These are phyloP conservation scores for Lactifluus echinatus DNA, from an alignment of 768 basidiomycete species.

Conservation along the genomic window DNA sequence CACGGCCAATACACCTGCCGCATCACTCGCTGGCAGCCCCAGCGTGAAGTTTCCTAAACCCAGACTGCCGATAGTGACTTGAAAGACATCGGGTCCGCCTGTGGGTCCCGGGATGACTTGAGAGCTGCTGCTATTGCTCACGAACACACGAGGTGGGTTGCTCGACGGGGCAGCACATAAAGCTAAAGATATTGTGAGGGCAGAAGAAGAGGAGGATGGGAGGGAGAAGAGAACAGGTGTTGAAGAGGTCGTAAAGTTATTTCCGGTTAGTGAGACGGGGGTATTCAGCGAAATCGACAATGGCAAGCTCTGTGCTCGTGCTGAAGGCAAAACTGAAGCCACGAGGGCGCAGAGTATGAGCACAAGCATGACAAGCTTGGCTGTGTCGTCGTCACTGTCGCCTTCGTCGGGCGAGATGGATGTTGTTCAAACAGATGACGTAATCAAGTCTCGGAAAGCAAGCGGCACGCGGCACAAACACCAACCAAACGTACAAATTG, in stretches of 20 bases:
- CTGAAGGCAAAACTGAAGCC: neutral
- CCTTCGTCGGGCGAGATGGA: neutral
- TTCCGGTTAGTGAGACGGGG: conserved; percentile 1
- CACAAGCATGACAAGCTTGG: neutral
- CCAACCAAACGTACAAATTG: neutral
- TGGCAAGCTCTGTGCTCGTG: neutral
- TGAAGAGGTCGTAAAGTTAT: conserved; percentile 7
- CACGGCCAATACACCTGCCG: conserved; percentile 41
- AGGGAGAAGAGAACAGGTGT: conserved; percentile 24
- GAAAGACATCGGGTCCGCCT: conserved; percentile 35
- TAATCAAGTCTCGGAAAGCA: conserved; percentile 1
- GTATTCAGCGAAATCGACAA: neutral
- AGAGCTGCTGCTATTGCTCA: conserved; percentile 41
- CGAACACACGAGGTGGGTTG: conserved; percentile 43
- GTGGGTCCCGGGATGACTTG: conserved; percentile 29
- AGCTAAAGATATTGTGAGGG: conserved; percentile 28
- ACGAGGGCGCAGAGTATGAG: neutral
- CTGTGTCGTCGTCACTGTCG: neutral
- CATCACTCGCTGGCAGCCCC: conserved; percentile 30
- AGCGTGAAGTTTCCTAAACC: conserved; percentile 51
- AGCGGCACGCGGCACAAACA: too few species aligned
- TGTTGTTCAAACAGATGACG: neutral
- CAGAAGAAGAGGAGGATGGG: conserved; percentile 21
- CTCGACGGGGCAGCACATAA: conserved; percentile 24
- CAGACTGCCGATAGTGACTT: conserved; percentile 35